These are phyloP conservation scores for Lasiodiplodia sp. DNA, from an alignment of 2,329 filamentous ascomycete genomes.

Conservation along the genomic window DNA sequence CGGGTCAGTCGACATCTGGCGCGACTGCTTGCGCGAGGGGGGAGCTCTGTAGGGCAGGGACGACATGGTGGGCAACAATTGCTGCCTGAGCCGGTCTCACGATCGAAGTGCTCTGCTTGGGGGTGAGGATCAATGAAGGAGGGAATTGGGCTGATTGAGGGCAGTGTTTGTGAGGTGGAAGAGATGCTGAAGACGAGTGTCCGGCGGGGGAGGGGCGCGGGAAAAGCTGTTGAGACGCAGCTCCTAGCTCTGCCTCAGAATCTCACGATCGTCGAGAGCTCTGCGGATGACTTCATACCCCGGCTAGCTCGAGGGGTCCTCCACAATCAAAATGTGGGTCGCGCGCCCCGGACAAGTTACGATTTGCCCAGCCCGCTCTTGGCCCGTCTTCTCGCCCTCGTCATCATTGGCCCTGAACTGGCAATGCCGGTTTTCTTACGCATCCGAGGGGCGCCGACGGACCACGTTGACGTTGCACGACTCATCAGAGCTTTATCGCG, in stretches of 20 bases:
- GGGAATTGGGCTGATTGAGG: not conserved
- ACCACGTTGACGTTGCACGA: slow-evolving; percentile 29
- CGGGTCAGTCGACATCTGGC: slow-evolving; percentile 58
- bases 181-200: slow-evolving; percentile 1
- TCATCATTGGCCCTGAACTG: slow-evolving; percentile 8
- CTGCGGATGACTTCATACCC: slow-evolving; percentile 46
- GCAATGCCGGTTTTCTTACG: slow-evolving; percentile 15
- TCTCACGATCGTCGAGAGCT: slow-evolving; percentile 35
- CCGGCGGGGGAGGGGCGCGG: slow-evolving; percentile 14
- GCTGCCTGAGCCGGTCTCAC: slow-evolving; percentile 6
- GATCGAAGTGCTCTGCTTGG: slow-evolving; percentile 4
- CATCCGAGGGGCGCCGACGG: slow-evolving; percentile 11
- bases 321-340: slow-evolving; percentile 17
- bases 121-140: not conserved
- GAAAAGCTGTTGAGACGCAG: slow-evolving; percentile 42
- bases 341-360: slow-evolving; percentile 18
- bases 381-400: slow-evolving; percentile 9
- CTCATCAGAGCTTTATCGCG: slow-evolving; percentile 6
- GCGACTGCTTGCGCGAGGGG: slow-evolving; percentile 44
- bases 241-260: slow-evolving; percentile 30
- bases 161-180: not conserved
- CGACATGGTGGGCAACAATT: slow-evolving; percentile 26
- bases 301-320: slow-evolving; percentile 9
- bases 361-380: slow-evolving; percentile 22
- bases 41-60: slow-evolving; percentile 37